Evolutionary conservation across 164 flowering plant species (phyloP), one percentile per base, ranked within the genome.

Genomic region (Magnolia sinica): DNA sequence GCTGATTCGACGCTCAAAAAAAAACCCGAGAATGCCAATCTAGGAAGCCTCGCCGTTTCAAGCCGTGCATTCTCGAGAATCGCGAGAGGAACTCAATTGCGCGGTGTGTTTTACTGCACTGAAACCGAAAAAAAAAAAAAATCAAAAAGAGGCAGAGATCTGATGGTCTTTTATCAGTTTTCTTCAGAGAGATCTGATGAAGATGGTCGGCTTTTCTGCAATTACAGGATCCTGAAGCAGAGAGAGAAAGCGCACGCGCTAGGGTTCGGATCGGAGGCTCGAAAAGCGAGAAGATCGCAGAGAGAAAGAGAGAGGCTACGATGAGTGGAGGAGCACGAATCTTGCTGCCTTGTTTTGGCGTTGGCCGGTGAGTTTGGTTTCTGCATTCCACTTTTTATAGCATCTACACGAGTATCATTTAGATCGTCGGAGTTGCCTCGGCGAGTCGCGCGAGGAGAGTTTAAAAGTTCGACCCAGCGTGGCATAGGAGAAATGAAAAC

Each of bases 321-420:
- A 73, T 76, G 86, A 80, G 82, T 77, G 91, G 89, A 71, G 73
- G 69, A 79, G 82, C 89, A 82, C 78, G 66, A 86, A 76, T 83
- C n/a, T 82, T 83, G 86, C 76, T 73, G 61, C 71, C 75, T 27
- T 49, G 66, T 16, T 58, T 73, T 73, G 72, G 18, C 37, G 76
- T n/a, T 68, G 76, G 77, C 79, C 74, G 74, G 22, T 55, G 61
- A 55, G 61, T 20, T 6, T n/a, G 51, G 6, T 13, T 37, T 37
- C 14, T 23, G 37, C 9, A n/a, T 37, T 73, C 79, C 68, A 49
- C 59, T 50, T 20, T 73, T 78, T 64, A 61, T 71, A 50, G 69
- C 63, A 27, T 16, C 45, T 37, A 37, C 45, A 4, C 3, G 4
- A 37, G 45, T 4, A 37, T 37, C 45, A 37, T 37, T 37, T 37